phyloP scores from a whole-genome alignment of 140 eudicot genomes.

The Ambrosia hybrid region DNA sequence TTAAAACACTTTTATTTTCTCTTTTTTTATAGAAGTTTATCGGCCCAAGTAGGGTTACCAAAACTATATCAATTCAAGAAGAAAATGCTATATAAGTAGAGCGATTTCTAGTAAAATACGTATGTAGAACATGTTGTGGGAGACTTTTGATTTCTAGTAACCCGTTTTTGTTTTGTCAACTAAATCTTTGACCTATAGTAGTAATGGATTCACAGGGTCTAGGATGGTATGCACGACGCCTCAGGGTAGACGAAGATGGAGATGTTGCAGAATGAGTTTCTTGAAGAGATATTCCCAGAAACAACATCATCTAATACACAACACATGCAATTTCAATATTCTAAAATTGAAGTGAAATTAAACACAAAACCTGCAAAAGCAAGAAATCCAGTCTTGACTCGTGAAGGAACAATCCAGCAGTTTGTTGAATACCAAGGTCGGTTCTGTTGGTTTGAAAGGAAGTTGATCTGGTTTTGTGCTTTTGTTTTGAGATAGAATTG shows the following conservation, averaged over 20 bases:
- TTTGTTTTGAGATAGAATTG: neutral
- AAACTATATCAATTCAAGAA: no score
- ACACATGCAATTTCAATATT: slow-evolving; percentile 23
- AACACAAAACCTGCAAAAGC: slow-evolving; percentile 36
- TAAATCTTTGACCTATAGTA: no score
- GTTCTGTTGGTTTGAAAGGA: slow-evolving; percentile 40
- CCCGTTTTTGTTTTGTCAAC: no score
- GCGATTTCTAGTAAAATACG: no score
- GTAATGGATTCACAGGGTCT: no score
- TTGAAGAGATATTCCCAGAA: slow-evolving; percentile 54
- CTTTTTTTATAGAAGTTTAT: no score
- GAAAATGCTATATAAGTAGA: no score
- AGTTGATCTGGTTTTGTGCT: slow-evolving; percentile 1
- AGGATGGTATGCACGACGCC: slow-evolving; percentile 52
- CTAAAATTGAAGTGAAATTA: slow-evolving; percentile 60
- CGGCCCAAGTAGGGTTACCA: no score
- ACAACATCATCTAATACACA: slow-evolving; percentile 24
- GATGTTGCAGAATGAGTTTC: slow-evolving; percentile 89
- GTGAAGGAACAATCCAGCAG: slow-evolving; percentile 61
- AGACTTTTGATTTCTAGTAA: no score
- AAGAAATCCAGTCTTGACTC: slow-evolving; percentile 44
- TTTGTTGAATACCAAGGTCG: slow-evolving; percentile 59
- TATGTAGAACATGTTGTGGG: no score
- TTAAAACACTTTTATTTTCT: no score
- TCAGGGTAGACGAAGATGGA: slow-evolving; percentile 91